Percentiles rank a stretch among this genome's conserved stretches.
Evolutionary conservation across 2,329 filamentous ascomycete genomes (phyloP).

Genomic region (Pseudogymnoascus sp.): DNA sequence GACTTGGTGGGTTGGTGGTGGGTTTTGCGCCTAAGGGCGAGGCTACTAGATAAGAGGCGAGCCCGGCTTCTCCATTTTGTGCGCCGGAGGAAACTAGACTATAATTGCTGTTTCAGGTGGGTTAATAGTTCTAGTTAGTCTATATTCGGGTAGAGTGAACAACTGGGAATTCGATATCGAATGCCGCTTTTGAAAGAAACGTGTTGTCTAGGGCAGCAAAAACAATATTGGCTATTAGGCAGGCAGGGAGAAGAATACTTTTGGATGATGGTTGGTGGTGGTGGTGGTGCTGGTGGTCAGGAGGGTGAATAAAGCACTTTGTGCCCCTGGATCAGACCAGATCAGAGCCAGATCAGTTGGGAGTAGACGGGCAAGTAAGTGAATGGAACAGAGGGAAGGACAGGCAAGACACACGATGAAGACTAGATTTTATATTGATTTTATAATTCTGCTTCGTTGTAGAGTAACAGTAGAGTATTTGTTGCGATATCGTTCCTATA

Average conservation of each 20-base stretch:
- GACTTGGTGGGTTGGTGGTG: neutral
- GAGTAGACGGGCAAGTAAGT: no score
- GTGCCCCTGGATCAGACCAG: neutral
- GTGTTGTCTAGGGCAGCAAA: neutral
- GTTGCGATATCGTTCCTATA: neutral
- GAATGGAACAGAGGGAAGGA: no score
- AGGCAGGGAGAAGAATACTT: neutral
- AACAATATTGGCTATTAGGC: neutral
- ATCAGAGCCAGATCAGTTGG: no score
- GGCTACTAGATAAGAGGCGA: neutral
- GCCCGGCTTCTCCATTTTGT: neutral
- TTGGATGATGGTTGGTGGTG: neutral
- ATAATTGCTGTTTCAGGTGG: conserved; percentile 1
- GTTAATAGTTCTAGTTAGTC: neutral
- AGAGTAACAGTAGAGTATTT: neutral
- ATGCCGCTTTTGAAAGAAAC: neutral
- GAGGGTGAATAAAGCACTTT: neutral
- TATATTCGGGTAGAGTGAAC: neutral
- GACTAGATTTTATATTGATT: neutral
- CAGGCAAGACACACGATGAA: neutral
- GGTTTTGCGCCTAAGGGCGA: neutral
- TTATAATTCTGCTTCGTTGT: no score
- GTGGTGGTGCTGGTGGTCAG: neutral
- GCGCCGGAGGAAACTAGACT: neutral
- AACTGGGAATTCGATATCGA: neutral